Evolutionary conservation across 768 basidiomycete species (phyloP).

Genomic region (Kondoa subrosea): DNA sequence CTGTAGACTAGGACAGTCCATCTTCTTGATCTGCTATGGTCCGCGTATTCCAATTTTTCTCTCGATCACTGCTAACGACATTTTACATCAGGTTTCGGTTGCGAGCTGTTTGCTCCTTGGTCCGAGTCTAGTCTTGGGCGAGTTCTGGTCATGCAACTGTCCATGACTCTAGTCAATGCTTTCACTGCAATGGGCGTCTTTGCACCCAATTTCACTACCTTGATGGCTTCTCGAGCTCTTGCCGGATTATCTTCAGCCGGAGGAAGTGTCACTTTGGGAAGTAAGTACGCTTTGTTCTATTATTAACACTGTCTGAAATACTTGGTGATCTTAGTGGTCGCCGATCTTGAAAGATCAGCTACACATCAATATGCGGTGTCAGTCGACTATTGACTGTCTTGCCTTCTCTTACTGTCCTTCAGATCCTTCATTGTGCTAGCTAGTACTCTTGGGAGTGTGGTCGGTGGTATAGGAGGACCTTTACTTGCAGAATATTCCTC

Average conservation of each 20-base stretch:
- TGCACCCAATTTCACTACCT: slow-evolving; percentile 27
- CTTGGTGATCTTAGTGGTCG: slow-evolving; percentile 19
- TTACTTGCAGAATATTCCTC: slow-evolving; percentile 30
- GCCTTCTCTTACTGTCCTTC: no score
- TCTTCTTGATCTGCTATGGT: slow-evolving; percentile 15
- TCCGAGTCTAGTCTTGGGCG: slow-evolving; percentile 28
- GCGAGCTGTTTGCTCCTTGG: slow-evolving; percentile 26
- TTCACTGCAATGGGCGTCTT: slow-evolving; percentile 29
- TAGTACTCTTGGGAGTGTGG: slow-evolving; percentile 32
- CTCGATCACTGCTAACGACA: slow-evolving; percentile 8
- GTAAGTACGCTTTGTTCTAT: slow-evolving; percentile 25
- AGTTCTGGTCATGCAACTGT: slow-evolving; percentile 27
- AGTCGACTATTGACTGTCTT: no score
- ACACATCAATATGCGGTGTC: slow-evolving; percentile 29
- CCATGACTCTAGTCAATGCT: slow-evolving; percentile 29
- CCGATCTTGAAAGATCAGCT: slow-evolving; percentile 28
- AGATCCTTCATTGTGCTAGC: slow-evolving; percentile 30
- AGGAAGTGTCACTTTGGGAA: slow-evolving; percentile 24
- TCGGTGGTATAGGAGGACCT: slow-evolving; percentile 65
- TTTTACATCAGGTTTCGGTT: neutral
- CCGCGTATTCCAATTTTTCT: slow-evolving; percentile 8
- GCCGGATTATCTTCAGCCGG: slow-evolving; percentile 30
- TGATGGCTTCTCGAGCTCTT: slow-evolving; percentile 27
- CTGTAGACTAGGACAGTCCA: slow-evolving; percentile 28
- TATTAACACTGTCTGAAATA: neutral